Conservation (phyloP, 768 basidiomycete genomes). For the Boletus reticulatus region DNA sequence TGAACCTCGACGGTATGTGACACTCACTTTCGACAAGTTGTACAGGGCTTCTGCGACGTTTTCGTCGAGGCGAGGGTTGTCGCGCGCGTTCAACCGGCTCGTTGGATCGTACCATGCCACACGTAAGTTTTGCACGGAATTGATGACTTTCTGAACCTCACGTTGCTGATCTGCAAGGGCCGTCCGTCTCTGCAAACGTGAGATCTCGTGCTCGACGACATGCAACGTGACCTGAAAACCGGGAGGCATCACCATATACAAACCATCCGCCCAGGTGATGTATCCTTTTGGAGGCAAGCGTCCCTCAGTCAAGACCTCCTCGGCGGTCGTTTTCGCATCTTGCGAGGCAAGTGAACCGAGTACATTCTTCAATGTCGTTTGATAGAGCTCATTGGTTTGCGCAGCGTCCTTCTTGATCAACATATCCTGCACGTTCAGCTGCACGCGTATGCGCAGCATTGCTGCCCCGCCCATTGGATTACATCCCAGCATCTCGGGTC, state of each 20-base stretch:
- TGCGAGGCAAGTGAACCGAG: too few relatives aligned
- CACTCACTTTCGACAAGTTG: background rate
- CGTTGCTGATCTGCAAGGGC: background rate
- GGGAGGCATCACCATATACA: background rate
- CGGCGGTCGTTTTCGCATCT: too few relatives aligned
- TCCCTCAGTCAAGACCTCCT: background rate
- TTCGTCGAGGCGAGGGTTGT: background rate
- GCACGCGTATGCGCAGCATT: too few relatives aligned
- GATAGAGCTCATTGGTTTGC: too few relatives aligned
- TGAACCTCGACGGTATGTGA: too few relatives aligned
- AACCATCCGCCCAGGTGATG: background rate
- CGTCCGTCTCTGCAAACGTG: background rate
- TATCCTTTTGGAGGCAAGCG: background rate
- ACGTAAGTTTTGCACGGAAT: background rate
- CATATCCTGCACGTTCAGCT: too few relatives aligned
- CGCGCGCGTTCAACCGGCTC: background rate
- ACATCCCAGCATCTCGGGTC: too few relatives aligned
- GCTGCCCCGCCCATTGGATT: too few relatives aligned
- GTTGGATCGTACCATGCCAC: background rate
- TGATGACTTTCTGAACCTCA: background rate
- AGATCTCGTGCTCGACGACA: background rate
- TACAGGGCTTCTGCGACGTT: background rate
- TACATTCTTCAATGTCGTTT: too few relatives aligned
- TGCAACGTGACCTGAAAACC: background rate
- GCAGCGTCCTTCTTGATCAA: too few relatives aligned